Percentiles rank a stretch among this genome's conserved stretches.
Conservation (phyloP, 1,284 basidiomycete species). For the Heliocybe sulcata region DNA sequence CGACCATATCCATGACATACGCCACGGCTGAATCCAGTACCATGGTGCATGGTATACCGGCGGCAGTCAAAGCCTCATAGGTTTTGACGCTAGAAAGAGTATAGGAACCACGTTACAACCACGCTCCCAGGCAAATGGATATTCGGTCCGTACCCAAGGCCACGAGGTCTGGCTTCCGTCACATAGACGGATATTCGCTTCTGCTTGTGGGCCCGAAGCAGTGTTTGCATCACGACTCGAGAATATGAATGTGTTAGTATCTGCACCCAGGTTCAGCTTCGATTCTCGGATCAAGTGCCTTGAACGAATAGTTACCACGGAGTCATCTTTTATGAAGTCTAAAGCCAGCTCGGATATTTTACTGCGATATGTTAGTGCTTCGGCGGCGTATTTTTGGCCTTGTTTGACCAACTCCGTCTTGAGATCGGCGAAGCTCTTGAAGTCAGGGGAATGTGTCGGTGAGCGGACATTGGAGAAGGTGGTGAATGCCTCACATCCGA, state of each 20-base stretch:
- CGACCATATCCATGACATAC: slow-evolving; percentile 90
- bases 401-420: slow-evolving; percentile 77
- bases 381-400: slow-evolving; percentile 68
- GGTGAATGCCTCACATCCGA: slow-evolving; percentile 42
- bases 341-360: slow-evolving; percentile 89
- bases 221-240: slow-evolving; percentile 90
- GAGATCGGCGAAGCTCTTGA: slow-evolving; percentile 74
- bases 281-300: slow-evolving; percentile 1
- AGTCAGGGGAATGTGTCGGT: slow-evolving; percentile 10
- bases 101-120: neutral
- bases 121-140: slow-evolving; percentile 8
- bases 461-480: slow-evolving; percentile 8
- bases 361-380: slow-evolving; percentile 81
- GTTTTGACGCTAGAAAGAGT: slow-evolving; percentile 66
- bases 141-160: slow-evolving; percentile 53
- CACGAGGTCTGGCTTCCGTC: slow-evolving; percentile 87
- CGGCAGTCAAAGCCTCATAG: slow-evolving; percentile 75
- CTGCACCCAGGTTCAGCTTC: slow-evolving; percentile 29
- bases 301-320: slow-evolving; percentile 48
- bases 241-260: slow-evolving; percentile 96
- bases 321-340: slow-evolving; percentile 92
- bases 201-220: slow-evolving; percentile 82
- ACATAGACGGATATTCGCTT: slow-evolving; percentile 98
- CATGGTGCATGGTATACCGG: slow-evolving; percentile 91
- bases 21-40: slow-evolving; percentile 95